Evolutionary conservation across 1,139 yeast species (phyloP).

Genomic region (Wickerhamiella infanticola): DNA sequence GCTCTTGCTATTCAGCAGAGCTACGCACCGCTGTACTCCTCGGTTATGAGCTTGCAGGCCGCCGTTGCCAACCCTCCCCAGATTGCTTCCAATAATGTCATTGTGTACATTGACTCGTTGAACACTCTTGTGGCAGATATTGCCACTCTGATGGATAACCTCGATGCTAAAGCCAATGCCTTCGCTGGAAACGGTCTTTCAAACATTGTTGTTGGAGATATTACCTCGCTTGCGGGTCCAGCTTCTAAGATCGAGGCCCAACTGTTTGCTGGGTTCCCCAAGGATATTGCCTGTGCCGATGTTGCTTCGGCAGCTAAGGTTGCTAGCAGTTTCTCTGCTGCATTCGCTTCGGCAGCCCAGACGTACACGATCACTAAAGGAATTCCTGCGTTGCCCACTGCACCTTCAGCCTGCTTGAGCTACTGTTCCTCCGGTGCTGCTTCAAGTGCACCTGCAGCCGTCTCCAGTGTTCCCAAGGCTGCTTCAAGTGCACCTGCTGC

Average conservation of each 20-base stretch:
- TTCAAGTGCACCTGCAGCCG: background rate
- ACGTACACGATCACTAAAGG: constrained; percentile 1
- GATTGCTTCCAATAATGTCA: background rate
- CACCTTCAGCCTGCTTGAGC: background rate
- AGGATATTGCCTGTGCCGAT: background rate
- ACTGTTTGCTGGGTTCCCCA: constrained; percentile 17
- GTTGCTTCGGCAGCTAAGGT: constrained; percentile 18
- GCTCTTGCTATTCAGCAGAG: constrained; percentile 14
- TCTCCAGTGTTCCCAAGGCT: background rate
- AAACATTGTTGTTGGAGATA: constrained; percentile 12
- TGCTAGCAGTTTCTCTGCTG: constrained; percentile 34
- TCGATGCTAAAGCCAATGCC: constrained; percentile 9
- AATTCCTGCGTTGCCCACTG: background rate
- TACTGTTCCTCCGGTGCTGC: background rate
- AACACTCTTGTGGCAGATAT: background rate
- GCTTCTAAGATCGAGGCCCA: constrained; percentile 23
- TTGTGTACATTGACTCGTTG: background rate
- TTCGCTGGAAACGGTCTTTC: constrained; percentile 9
- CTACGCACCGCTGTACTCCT: constrained; percentile 6
- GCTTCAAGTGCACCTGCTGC: background rate
- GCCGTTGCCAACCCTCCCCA: constrained; percentile 1
- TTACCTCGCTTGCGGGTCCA: constrained; percentile 10
- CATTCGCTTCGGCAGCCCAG: constrained; percentile 3
- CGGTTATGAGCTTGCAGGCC: constrained; percentile 7
- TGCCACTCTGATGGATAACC: background rate